phyloP scores from a whole-genome alignment of 306 rosid species.

The Cucumis melo region DNA sequence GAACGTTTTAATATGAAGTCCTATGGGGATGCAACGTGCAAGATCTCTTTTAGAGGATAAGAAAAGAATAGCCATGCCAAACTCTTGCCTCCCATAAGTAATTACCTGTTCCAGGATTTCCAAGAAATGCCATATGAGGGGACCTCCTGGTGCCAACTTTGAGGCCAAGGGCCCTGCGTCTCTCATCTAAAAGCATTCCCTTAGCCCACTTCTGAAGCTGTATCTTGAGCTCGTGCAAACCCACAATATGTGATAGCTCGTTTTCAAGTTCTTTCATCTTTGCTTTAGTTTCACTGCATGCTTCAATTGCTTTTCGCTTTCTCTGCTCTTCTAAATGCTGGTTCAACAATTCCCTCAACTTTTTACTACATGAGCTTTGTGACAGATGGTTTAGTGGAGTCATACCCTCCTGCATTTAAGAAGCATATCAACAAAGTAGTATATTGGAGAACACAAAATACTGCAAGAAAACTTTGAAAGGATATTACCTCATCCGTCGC shows the following conservation, averaged over 20 bases:
- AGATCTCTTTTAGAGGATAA: background rate
- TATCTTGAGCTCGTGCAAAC: slow-evolving; percentile 69
- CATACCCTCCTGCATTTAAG: slow-evolving; percentile 75
- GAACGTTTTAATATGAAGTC: background rate
- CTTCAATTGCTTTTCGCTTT: slow-evolving; percentile 66
- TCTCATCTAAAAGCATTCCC: slow-evolving; percentile 99
- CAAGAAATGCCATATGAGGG: slow-evolving; percentile 99
- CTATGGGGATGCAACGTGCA: too few relatives aligned
- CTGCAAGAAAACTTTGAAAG: slow-evolving; percentile 1
- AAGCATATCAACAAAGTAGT: background rate
- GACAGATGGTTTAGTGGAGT: slow-evolving; percentile 79
- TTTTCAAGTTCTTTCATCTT: slow-evolving; percentile 81
- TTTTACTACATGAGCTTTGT: slow-evolving; percentile 60
- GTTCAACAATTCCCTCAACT: slow-evolving; percentile 45
- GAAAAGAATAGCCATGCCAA: background rate
- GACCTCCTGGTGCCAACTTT: slow-evolving; percentile 79
- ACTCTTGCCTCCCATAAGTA: background rate
- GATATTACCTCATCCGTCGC: slow-evolving; percentile 60
- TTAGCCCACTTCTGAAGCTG: slow-evolving; percentile 91
- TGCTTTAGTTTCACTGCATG: slow-evolving; percentile 79
- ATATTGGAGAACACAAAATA: background rate
- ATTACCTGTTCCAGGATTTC: slow-evolving; percentile 96
- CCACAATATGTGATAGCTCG: slow-evolving; percentile 71
- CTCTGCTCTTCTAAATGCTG: slow-evolving; percentile 69
- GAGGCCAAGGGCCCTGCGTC: slow-evolving; percentile 85